A percentile compares a stretch with the other conserved stretches of the same genome.
Conservation (phyloP, 2,329 filamentous ascomycete genomes). For the Ceratocystis cubensis region DNA sequence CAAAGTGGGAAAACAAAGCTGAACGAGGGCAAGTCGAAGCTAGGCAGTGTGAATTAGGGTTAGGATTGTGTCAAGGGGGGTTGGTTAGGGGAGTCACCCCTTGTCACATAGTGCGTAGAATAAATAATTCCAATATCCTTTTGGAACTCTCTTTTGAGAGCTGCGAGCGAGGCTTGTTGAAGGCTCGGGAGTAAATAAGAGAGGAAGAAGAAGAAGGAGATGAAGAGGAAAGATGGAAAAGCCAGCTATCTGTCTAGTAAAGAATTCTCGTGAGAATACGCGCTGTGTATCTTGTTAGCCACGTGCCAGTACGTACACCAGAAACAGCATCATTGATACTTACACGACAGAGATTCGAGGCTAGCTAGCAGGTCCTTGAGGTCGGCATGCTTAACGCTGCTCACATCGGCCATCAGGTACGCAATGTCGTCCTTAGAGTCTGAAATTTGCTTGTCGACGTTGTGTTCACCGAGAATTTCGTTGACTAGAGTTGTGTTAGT, state of each 20-base stretch:
- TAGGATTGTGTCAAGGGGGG: too few species aligned
- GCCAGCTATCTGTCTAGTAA: conserved; percentile 28
- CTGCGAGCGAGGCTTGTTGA: conserved; percentile 3
- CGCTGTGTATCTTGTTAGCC: conserved; percentile 26
- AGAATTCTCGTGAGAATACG: conserved; percentile 38
- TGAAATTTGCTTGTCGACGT: conserved; percentile 97
- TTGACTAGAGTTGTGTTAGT: conserved; percentile 49
- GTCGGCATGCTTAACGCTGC: conserved; percentile 64
- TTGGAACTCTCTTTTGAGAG: background rate
- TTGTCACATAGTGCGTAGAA: too few species aligned
- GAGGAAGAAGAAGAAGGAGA: background rate
- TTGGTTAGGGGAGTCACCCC: too few species aligned
- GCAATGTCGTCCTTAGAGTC: conserved; percentile 89
- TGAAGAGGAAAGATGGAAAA: too few species aligned
- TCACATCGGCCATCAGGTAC: conserved; percentile 96
- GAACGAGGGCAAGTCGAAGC: too few species aligned
- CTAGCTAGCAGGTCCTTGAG: conserved; percentile 77
- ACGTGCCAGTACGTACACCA: background rate
- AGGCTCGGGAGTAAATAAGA: background rate
- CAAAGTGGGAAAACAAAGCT: too few species aligned
- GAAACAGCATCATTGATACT: conserved; percentile 29
- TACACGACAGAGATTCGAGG: conserved; percentile 70
- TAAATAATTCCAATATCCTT: background rate
- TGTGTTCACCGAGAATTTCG: conserved; percentile 85
- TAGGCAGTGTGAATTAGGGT: too few species aligned